These are phyloP conservation scores for Pythium vanterpoolii DNA, from an alignment of 352 stramenopile species.

Conservation along the genomic window DNA sequence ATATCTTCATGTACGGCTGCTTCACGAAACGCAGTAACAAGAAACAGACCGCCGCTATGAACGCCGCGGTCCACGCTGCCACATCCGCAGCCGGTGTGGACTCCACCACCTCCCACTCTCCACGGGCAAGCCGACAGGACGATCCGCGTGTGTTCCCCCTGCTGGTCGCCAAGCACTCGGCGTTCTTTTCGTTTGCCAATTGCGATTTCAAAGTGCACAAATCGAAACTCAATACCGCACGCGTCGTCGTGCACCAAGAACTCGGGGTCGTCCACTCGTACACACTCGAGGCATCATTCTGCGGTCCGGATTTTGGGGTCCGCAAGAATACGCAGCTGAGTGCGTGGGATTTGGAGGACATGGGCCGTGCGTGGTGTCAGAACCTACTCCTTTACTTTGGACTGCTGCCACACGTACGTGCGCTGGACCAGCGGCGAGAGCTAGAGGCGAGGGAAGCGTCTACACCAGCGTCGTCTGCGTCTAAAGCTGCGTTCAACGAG, in stretches of 20 bases:
- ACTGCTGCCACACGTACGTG: constrained; percentile 45
- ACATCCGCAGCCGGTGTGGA: background rate
- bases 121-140: constrained; percentile 16
- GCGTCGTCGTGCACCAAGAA: constrained; percentile 89
- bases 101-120: background rate
- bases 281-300: constrained; percentile 91
- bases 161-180: constrained; percentile 68
- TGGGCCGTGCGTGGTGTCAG: constrained; percentile 70
- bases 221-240: constrained; percentile 84
- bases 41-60: constrained; percentile 23
- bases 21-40: constrained; percentile 37
- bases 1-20: constrained; percentile 87
- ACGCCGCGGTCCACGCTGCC: constrained; percentile 3
- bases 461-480: background rate
- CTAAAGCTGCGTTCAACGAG: background rate
- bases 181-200: constrained; percentile 75
- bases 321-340: constrained; percentile 76
- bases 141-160: constrained; percentile 78
- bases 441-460: constrained; percentile 1
- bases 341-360: constrained; percentile 67
- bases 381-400: constrained; percentile 76
- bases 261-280: constrained; percentile 83
- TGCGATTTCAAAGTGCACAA: constrained; percentile 91
- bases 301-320: constrained; percentile 68
- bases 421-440: constrained; percentile 22